These are phyloP conservation scores for Thraustochytrium sp. DNA, from an alignment of 352 stramenopile genomes.

Conservation along the genomic window DNA sequence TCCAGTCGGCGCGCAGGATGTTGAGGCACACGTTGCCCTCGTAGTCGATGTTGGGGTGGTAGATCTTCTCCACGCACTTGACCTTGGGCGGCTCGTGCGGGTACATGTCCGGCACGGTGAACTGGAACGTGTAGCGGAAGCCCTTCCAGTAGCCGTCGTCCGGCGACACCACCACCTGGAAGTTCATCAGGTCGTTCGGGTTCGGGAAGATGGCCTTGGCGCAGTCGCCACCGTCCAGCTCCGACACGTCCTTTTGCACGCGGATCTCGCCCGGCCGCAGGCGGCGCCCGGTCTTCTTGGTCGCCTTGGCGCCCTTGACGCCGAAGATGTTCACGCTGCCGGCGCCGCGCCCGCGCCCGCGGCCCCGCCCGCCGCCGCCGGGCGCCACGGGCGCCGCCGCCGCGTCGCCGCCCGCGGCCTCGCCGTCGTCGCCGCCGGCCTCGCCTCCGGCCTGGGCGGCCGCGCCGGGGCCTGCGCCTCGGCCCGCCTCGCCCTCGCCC, in stretches of 20 bases:
- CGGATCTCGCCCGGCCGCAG: constrained; percentile 33
- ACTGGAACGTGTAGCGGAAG: constrained; percentile 44
- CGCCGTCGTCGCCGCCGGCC: background rate
- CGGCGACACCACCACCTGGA: constrained; percentile 38
- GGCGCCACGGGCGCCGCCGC: too few species aligned
- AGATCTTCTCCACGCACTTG: constrained; percentile 49
- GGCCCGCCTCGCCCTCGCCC: too few species aligned
- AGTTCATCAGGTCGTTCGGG: constrained; percentile 45
- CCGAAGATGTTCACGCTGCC: constrained; percentile 28
- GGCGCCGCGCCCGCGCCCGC: background rate
- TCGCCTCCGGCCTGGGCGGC: background rate
- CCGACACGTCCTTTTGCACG: constrained; percentile 33
- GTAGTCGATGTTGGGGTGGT: constrained; percentile 54
- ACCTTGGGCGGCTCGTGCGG: constrained; percentile 49
- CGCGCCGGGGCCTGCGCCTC: too few species aligned
- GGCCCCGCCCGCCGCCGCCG: background rate
- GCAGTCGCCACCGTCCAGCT: constrained; percentile 37
- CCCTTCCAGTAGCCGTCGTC: constrained; percentile 47
- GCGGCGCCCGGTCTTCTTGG: constrained; percentile 4
- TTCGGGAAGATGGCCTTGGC: constrained; percentile 31
- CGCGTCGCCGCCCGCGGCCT: too few species aligned
- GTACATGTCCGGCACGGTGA: constrained; percentile 46
- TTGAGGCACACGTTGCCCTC: constrained; percentile 52
- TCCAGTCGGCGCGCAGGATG: constrained; percentile 53
- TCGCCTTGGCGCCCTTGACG: constrained; percentile 20